Conservation (phyloP, 1,139 yeast species). For the Pichia sp. region DNA sequence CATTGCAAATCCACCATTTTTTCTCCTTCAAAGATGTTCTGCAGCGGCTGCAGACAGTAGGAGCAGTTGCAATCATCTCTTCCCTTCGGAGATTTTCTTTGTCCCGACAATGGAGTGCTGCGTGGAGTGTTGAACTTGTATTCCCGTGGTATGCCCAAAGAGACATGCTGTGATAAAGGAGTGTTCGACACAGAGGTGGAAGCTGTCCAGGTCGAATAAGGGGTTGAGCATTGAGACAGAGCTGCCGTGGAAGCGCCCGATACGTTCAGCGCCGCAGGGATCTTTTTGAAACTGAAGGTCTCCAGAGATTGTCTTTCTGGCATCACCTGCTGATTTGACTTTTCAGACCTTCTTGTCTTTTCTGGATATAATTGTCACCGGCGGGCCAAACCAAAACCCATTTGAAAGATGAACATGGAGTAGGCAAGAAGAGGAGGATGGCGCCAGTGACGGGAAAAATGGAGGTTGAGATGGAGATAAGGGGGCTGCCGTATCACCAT, state of each 20-base stretch:
- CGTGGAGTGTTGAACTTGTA: background rate
- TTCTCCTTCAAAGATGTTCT: constrained; percentile 21
- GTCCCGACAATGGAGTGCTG: background rate
- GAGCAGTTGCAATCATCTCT: constrained; percentile 13
- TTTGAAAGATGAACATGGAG: too few relatives aligned
- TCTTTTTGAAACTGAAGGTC: constrained; percentile 10
- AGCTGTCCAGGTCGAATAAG: constrained; percentile 7
- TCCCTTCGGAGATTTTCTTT: background rate
- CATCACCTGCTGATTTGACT: background rate
- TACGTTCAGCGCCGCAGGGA: constrained; percentile 10
- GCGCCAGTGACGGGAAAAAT: background rate
- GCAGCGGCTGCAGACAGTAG: constrained; percentile 20
- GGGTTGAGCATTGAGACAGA: constrained; percentile 8
- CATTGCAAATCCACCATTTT: constrained; percentile 19
- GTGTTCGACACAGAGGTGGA: constrained; percentile 4
- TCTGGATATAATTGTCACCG: background rate
- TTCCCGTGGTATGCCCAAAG: background rate
- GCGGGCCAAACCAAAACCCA: too few relatives aligned
- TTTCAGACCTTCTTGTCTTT: background rate
- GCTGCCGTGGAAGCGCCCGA: constrained; percentile 12
- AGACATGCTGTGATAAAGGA: background rate
- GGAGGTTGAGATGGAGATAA: background rate
- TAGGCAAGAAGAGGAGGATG: background rate
- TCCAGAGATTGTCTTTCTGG: background rate
- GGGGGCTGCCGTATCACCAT: background rate